These are phyloP conservation scores for Podaxis mareebaensis DNA, from an alignment of 768 basidiomycete species.

Conservation along the genomic window DNA sequence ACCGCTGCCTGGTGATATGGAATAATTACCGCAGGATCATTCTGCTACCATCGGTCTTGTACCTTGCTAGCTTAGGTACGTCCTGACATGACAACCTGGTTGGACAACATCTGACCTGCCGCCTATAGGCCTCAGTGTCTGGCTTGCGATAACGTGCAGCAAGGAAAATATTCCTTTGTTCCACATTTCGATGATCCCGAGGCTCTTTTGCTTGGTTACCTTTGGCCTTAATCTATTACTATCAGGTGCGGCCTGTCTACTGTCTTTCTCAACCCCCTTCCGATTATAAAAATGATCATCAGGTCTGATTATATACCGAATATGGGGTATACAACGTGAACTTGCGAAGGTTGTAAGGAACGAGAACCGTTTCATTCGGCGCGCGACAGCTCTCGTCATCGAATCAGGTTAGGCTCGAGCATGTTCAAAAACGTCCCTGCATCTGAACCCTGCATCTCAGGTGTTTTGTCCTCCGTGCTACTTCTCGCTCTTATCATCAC, in stretches of 20 bases:
- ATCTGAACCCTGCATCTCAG: background rate
- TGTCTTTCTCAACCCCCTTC: too few species aligned
- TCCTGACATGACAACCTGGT: background rate
- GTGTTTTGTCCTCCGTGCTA: background rate
- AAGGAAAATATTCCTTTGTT: background rate
- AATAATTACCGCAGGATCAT: constrained; percentile 9
- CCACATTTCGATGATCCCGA: background rate
- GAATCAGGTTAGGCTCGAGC: background rate
- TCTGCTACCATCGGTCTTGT: constrained; percentile 2
- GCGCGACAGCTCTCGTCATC: background rate
- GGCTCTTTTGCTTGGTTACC: background rate
- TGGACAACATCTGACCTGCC: background rate
- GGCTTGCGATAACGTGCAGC: background rate
- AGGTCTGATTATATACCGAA: background rate
- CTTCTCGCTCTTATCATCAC: background rate
- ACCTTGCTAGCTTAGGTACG: constrained; percentile 6
- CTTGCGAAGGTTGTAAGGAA: background rate
- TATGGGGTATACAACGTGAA: background rate
- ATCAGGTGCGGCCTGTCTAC: background rate
- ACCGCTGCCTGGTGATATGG: constrained; percentile 18
- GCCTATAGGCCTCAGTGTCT: background rate
- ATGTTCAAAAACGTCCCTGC: background rate
- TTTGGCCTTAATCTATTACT: background rate
- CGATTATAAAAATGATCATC: background rate
- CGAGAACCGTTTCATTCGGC: background rate